Conservation (phyloP, 1,284 basidiomycete species). For the Stereum hirsutum region DNA sequence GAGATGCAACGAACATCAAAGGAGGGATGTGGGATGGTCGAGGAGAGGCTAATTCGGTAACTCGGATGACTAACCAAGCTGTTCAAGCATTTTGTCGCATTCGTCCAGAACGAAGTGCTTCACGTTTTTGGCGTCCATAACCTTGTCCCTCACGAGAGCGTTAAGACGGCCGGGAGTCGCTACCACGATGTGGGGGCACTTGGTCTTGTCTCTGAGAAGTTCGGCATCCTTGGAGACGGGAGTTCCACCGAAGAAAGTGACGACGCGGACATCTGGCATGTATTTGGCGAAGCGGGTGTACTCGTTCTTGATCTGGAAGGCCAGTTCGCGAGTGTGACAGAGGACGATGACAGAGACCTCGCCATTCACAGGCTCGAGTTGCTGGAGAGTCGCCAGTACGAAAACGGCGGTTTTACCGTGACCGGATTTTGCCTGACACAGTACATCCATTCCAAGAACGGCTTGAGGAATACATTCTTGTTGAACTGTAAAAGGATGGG, state of each 20-base stretch:
- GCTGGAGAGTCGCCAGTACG: slow-evolving; percentile 95
- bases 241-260: slow-evolving; percentile 97
- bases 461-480: slow-evolving; percentile 99
- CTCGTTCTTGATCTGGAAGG: slow-evolving; percentile 99
- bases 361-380: slow-evolving; percentile 97
- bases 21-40: slow-evolving; percentile 23
- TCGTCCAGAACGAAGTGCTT: slow-evolving; percentile 99
- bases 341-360: slow-evolving; percentile 97
- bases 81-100: slow-evolving; percentile 99
- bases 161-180: slow-evolving; percentile 96
- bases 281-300: slow-evolving; percentile 99
- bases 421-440: slow-evolving; percentile 99
- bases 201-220: slow-evolving; percentile 89
- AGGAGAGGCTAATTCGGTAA: no score
- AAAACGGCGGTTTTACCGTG: slow-evolving; percentile 99
- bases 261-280: slow-evolving; percentile 98
- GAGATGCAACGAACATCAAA: slow-evolving; percentile 23
- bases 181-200: slow-evolving; percentile 98
- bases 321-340: slow-evolving; percentile 98
- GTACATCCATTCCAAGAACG: slow-evolving; percentile 98
- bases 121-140: slow-evolving; percentile 86
- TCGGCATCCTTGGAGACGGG: slow-evolving; percentile 94
- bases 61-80: slow-evolving; percentile 99
- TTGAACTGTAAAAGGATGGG: slow-evolving; percentile 60
- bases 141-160: slow-evolving; percentile 88